Evolutionary conservation across 495 filamentous ascomycete genomes (phyloP), one percentile per base, ranked within the genome.

Genomic region (Penicillium psychrofluorescens): DNA sequence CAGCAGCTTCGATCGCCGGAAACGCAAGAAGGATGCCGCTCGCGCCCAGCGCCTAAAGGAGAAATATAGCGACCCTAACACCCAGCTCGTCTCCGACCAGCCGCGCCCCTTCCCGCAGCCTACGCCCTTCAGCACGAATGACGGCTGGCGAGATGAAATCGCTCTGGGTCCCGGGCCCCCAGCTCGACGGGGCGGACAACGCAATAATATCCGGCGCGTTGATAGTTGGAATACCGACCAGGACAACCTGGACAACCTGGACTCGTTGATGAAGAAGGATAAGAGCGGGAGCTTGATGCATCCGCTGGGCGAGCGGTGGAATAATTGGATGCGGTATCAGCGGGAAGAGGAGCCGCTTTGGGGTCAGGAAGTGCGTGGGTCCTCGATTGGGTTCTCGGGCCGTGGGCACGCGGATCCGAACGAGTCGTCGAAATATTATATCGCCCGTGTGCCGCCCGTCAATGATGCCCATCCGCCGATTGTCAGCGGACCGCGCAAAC

Each of bases 401-500:
- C 61, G 71, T 15, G 69, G 62, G 29, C 60, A 62, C 37, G 61
- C 70, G 16, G 59, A 69, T 28, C 55, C 53, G 7, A 61, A 59
- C 35, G 62, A 71, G 34, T 61, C 65, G 10, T 69, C 69, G 31
- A 72, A 72, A 56, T 89, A 90, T 59, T 80, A 79, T 44, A 69
- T 72, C 40, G 75, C 81, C n/a, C 71, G 74, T 22, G 85, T 85
- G 45, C 88, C 88, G 10, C 82, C 86, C 8, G 81, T 95, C 48
- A 92, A 92, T 59, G 87, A 94, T 49, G 74, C 86, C 29, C 87
- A 94, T 54, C 88, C 89, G 8, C 87, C 90, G 8, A 83, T 91
- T 41, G 88, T 94, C 40, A 85, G 86, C 58, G 81, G 80, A 47
- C 84, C 86, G 7, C 63, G 71, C 12, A 77, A 81, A 56, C 75